phyloP scores from a whole-genome alignment of 257 asterid genomes.

The Prunella vulgaris region DNA sequence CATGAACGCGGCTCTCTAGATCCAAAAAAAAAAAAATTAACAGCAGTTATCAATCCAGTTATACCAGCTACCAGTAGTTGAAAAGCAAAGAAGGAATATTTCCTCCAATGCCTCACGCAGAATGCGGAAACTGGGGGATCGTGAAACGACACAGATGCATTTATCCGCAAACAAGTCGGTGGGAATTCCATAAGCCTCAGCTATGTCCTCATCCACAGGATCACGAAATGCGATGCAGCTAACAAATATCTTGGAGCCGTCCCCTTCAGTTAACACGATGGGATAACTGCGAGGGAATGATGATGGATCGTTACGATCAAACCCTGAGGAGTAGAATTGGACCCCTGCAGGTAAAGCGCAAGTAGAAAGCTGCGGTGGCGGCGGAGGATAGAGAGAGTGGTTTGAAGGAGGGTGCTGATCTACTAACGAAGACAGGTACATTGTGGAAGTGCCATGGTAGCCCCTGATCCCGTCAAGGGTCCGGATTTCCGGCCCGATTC shows the following conservation, averaged over 20 bases:
- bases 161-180: slow-evolving; percentile 68
- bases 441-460: slow-evolving; percentile 53
- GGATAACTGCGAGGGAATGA: slow-evolving; percentile 71
- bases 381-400: slow-evolving; percentile 67
- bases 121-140: slow-evolving; percentile 66
- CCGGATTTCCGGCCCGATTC: slow-evolving; percentile 87
- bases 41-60: neutral
- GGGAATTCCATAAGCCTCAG: slow-evolving; percentile 72
- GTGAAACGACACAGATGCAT: slow-evolving; percentile 85
- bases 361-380: slow-evolving; percentile 88
- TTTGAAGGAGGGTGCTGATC: slow-evolving; percentile 80
- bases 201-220: slow-evolving; percentile 73
- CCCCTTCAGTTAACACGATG: slow-evolving; percentile 89
- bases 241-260: slow-evolving; percentile 87
- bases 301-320: slow-evolving; percentile 42
- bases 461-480: slow-evolving; percentile 72
- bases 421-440: slow-evolving; percentile 65
- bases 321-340: slow-evolving; percentile 56
- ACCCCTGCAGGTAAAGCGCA: slow-evolving; percentile 90
- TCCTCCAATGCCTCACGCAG: slow-evolving; percentile 88
- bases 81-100: slow-evolving; percentile 71
- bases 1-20: neutral
- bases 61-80: slow-evolving; percentile 82
- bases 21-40: neutral
- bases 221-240: slow-evolving; percentile 86